A percentile compares a stretch with the other conserved stretches of the same genome.
Conservation (phyloP, 2,329 filamentous ascomycete genomes). For the Pestalotiopsis sp. region DNA sequence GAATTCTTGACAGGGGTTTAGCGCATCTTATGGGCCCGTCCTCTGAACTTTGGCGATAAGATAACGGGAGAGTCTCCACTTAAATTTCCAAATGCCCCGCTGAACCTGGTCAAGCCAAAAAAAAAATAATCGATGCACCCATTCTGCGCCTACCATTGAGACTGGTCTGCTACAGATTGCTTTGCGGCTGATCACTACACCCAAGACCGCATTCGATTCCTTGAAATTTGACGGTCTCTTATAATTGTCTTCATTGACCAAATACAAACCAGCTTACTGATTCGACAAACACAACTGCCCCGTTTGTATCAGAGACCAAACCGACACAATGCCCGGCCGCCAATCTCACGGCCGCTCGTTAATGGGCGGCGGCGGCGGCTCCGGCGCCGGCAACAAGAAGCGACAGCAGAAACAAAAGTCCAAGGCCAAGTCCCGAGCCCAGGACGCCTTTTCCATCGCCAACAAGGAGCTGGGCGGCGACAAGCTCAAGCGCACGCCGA, state of each 20-base stretch:
- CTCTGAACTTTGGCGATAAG: not conserved
- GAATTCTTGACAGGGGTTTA: constrained; percentile 7
- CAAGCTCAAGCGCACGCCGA: constrained; percentile 46
- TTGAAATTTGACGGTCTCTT: not conserved
- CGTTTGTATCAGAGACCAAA: not conserved
- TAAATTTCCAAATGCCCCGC: constrained; percentile 8
- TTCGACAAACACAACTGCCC: not conserved
- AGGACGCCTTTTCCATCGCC: constrained; percentile 60
- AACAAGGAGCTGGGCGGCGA: constrained; percentile 48
- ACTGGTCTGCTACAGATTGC: not conserved
- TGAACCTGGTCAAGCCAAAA: constrained; percentile 16
- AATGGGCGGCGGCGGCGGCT: constrained; percentile 27
- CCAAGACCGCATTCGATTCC: not conserved
- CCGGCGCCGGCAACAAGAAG: constrained; percentile 32
- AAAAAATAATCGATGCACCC: constrained; percentile 22
- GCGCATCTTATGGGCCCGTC: not conserved
- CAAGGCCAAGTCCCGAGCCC: constrained; percentile 48
- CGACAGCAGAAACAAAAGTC: constrained; percentile 46
- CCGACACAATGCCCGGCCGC: constrained; percentile 52
- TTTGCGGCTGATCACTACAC: not conserved
- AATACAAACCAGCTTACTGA: not conserved
- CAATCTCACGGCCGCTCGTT: constrained; percentile 59
- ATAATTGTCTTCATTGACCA: not conserved
- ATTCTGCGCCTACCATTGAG: constrained; percentile 3
- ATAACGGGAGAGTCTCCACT: not conserved